Evolutionary conservation across 164 flowering plant species (phyloP), one percentile per base, ranked within the genome.

Genomic region (Akebia trifoliata): DNA sequence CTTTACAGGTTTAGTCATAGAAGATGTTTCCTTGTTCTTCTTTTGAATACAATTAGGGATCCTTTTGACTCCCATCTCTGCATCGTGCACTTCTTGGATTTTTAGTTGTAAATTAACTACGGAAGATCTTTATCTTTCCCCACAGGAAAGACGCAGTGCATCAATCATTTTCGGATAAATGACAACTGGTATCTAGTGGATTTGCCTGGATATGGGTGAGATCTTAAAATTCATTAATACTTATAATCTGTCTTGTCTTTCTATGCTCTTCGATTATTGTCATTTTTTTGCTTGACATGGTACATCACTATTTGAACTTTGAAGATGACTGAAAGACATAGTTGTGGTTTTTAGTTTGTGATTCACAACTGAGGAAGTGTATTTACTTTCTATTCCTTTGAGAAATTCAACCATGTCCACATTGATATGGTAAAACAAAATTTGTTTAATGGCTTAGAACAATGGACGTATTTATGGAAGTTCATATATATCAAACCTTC

Each of bases 121-220:
- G 2, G 21, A 34, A 57, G 24, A 25, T 0, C n/a, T 12, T 32
- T 47, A 18, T 44, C 12, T 60, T 21, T 60, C 21, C 50, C 57
- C 72, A 73, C 74, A 92, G 98, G 97, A 55, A 93, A 93, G 78
- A 93, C 98, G 18, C 98, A 87, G 59, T 93, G 90, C 69, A 93
- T 93, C 78, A 93, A 93, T 74, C 98, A 93, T 76, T 89, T 89
- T 54, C 78, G 84, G 56, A 78, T 89, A 59, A 90, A 93, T 68
- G 87, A 87, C 60, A 84, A 78, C 63, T 93, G 98, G 98, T 81
- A 78, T 67, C 69, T 93, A 49, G 98, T 90, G 70, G 98, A 93
- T 74, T 75, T 93, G 73, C 98, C 97, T 66, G 96, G 97, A 73
- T 90, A 85, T 68, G 97, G 98, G 97, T 93, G 86, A 61, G 56